phyloP scores from a whole-genome alignment of 441 rosid species.

The Euphorbia schlechtendalii region DNA sequence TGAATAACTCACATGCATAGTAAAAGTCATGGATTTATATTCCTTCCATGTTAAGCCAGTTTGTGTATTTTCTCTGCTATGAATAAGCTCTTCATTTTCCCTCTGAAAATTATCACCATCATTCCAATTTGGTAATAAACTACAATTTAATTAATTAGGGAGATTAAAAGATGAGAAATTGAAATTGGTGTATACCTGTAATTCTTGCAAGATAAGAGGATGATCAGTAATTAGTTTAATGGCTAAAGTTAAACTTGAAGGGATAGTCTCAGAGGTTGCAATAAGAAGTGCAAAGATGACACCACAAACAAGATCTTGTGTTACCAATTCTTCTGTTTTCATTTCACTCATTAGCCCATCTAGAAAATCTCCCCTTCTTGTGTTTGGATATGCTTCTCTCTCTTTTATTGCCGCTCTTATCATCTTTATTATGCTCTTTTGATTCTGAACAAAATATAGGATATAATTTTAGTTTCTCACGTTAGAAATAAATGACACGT shows the following conservation, averaged over 20 bases:
- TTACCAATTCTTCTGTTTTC: neutral
- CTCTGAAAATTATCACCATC: too few relatives aligned
- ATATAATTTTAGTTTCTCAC: too few relatives aligned
- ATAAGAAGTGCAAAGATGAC: slow-evolving; percentile 10
- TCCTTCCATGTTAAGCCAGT: slow-evolving; percentile 26
- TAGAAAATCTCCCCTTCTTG: slow-evolving; percentile 21
- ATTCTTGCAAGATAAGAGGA: slow-evolving; percentile 11
- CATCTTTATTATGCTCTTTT: too few relatives aligned
- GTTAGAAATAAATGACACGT: neutral
- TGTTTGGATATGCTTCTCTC: slow-evolving; percentile 9
- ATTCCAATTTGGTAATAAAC: neutral
- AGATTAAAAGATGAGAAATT: too few relatives aligned
- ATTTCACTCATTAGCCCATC: slow-evolving; percentile 5
- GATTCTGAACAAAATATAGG: slow-evolving; percentile 11
- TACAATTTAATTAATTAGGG: neutral
- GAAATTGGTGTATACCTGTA: neutral
- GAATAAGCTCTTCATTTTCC: slow-evolving; percentile 26
- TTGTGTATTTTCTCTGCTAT: slow-evolving; percentile 15
- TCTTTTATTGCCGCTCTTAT: slow-evolving; percentile 16
- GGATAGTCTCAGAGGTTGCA: slow-evolving; percentile 15
- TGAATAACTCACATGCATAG: slow-evolving; percentile 19
- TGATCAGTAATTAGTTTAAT: slow-evolving; percentile 16
- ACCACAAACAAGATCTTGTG: neutral
- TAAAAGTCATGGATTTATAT: slow-evolving; percentile 31
- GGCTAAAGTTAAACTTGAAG: slow-evolving; percentile 16